phyloP scores from a whole-genome alignment of 306 rosid genomes.

The Trichosanthes cucumerina region DNA sequence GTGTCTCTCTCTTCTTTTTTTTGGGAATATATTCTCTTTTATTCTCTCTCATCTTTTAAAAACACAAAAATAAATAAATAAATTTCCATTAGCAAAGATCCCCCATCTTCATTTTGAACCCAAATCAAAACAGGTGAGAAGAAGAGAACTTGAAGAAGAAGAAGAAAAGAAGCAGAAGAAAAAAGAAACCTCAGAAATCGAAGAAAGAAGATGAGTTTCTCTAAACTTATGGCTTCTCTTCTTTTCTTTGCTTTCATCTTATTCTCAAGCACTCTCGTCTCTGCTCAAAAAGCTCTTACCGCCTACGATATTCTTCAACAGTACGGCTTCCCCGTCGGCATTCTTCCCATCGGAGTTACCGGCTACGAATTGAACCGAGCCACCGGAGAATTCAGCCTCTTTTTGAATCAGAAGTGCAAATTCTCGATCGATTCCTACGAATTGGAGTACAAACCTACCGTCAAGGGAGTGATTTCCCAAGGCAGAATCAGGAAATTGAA shows the following conservation, averaged over 20 bases:
- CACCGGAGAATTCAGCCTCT: slow-evolving; percentile 34
- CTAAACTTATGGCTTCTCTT: background rate
- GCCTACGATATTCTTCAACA: slow-evolving; percentile 43
- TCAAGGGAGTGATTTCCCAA: slow-evolving; percentile 32
- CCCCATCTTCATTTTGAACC: background rate
- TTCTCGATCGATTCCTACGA: slow-evolving; percentile 27
- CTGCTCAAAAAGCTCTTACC: slow-evolving; percentile 10
- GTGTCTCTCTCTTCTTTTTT: background rate
- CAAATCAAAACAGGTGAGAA: background rate
- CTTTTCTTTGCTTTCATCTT: slow-evolving; percentile 1
- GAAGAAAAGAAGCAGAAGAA: background rate
- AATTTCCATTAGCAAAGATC: background rate
- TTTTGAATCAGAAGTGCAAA: slow-evolving; percentile 21
- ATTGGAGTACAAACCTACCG: slow-evolving; percentile 32
- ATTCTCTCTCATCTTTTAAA: too few species aligned
- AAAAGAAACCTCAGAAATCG: background rate
- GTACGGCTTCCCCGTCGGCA: slow-evolving; percentile 47
- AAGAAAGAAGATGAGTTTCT: background rate
- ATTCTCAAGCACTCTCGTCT: background rate
- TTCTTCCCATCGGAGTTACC: slow-evolving; percentile 45
- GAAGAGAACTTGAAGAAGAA: background rate
- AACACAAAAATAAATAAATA: too few species aligned
- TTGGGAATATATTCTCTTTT: too few species aligned
- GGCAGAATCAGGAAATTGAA: slow-evolving; percentile 27
- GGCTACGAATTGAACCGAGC: slow-evolving; percentile 35